Evolutionary conservation across 805 yeast genomes (phyloP).

Genomic region (Candida adriatica): DNA sequence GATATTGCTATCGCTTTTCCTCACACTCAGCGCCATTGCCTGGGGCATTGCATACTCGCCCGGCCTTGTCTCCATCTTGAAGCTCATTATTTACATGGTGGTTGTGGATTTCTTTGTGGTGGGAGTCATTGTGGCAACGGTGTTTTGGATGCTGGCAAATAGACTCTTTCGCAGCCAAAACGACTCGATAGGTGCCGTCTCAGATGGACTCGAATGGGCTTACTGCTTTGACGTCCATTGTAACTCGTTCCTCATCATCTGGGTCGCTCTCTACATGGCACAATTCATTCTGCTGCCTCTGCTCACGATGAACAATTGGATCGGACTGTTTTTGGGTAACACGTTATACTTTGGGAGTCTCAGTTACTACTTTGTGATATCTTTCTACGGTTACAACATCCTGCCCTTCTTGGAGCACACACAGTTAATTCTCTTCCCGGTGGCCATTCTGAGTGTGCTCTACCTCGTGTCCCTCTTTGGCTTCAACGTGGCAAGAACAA

Average conservation of each 20-base stretch:
- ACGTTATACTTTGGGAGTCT: conserved; percentile 67
- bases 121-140: conserved; percentile 64
- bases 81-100: conserved; percentile 76
- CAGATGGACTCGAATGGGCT: conserved; percentile 74
- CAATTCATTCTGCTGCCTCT: conserved; percentile 75
- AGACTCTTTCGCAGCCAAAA: conserved; percentile 44
- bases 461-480: conserved; percentile 62
- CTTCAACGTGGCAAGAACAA: conserved; percentile 63
- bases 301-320: conserved; percentile 54
- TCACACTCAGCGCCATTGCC: conserved; percentile 70
- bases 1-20: conserved; percentile 57
- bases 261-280: conserved; percentile 67
- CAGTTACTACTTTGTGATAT: conserved; percentile 68
- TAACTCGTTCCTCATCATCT: conserved; percentile 75
- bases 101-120: conserved; percentile 69
- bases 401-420: conserved; percentile 62
- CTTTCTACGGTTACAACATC: conserved; percentile 85
- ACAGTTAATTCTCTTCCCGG: conserved; percentile 55
- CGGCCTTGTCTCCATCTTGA: conserved; percentile 49
- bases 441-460: conserved; percentile 48
- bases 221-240: conserved; percentile 93
- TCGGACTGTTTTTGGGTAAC: conserved; percentile 72
- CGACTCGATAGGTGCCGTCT: conserved; percentile 23
- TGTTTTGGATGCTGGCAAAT: conserved; percentile 68
- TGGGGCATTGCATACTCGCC: conserved; percentile 87